Conservation (phyloP, 805 yeast genomes). For the Phaffomyces antillensis region DNA sequence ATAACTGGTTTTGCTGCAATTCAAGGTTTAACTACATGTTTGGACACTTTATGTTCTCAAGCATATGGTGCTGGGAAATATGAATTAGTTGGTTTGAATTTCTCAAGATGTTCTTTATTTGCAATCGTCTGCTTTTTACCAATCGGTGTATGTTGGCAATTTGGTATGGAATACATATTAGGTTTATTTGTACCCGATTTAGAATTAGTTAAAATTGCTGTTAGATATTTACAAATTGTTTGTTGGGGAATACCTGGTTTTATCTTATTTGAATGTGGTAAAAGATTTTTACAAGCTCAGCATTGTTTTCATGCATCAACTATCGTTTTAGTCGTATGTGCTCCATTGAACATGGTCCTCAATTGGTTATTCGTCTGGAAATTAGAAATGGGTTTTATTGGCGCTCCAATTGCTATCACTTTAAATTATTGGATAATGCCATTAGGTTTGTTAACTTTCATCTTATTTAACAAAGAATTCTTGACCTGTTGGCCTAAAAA, state of each 20-base stretch:
- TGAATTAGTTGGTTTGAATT: constrained; percentile 63
- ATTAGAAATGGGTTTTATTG: constrained; percentile 62
- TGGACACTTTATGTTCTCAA: constrained; percentile 80
- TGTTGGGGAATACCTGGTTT: constrained; percentile 75
- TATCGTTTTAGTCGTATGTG: constrained; percentile 50
- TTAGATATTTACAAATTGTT: constrained; percentile 50
- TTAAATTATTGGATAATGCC: constrained; percentile 57
- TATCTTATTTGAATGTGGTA: constrained; percentile 71
- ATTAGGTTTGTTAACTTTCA: constrained; percentile 43
- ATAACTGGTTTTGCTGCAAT: constrained; percentile 68
- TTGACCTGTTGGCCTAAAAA: constrained; percentile 25
- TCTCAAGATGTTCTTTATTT: constrained; percentile 55
- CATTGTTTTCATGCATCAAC: constrained; percentile 84
- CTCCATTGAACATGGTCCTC: constrained; percentile 56
- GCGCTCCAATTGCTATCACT: constrained; percentile 70
- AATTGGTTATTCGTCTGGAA: constrained; percentile 65
- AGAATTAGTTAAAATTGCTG: constrained; percentile 33
- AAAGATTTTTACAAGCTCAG: constrained; percentile 79
- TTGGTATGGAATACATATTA: constrained; percentile 12
- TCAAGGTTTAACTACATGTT: constrained; percentile 76
- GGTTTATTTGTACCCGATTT: constrained; percentile 17
- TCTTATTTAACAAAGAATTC: constrained; percentile 41
- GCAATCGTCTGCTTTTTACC: constrained; percentile 22
- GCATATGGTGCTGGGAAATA: constrained; percentile 78
- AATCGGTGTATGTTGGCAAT: constrained; percentile 18